Evolutionary conservation across 2,329 filamentous ascomycete genomes (phyloP), one percentile per base, ranked within the genome.

Genomic region (Sclerotinia sclerotiorum): DNA sequence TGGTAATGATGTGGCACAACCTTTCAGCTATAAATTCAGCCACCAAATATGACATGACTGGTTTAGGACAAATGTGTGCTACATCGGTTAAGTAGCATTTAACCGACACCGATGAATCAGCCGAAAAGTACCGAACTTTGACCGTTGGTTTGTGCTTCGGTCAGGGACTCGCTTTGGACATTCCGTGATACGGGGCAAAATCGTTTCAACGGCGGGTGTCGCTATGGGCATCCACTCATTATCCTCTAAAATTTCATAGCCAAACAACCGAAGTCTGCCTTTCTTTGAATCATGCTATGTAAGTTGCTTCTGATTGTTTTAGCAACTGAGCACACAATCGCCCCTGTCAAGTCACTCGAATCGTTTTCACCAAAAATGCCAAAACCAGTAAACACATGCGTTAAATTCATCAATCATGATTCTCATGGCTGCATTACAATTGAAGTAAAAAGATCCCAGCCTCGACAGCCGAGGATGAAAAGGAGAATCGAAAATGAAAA

Each of bases 381-480:
- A 27, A 51, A 62, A 27, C n/a, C 58, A 27, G 11, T 62, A 29
- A 63, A 51, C 19, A 63, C 17, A 35, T 49, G 58, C 46, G 29
- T 51, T 11, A 21, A 62, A 19, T 55, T 67, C 65, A 67, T 67
- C 15, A 62, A 24, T 51, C 48, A 27, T 67, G 21, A 62, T 24
- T 54, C 65, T 67, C 57, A 51, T 67, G 35, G 32, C 48, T 62
- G 57, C 48, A 67, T 67, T 67, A 55, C 35, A 67, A 54, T 44
- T 46, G 24, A 27, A 61, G 39, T 61, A 42, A 51, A 51, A 21
- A 49, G 19, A 61, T 32, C 21, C 17, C 44, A 39, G 27, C n/a
- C 19, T 61, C 19, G 29, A 32, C 15, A 32, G 24, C 21, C 32
- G 49, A 35, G 61, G 3, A 24, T 19, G 21, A 52, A 62, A 60